These are phyloP conservation scores for Pugionium cornutum DNA, from an alignment of 345 rosid genomes.

Conservation along the genomic window DNA sequence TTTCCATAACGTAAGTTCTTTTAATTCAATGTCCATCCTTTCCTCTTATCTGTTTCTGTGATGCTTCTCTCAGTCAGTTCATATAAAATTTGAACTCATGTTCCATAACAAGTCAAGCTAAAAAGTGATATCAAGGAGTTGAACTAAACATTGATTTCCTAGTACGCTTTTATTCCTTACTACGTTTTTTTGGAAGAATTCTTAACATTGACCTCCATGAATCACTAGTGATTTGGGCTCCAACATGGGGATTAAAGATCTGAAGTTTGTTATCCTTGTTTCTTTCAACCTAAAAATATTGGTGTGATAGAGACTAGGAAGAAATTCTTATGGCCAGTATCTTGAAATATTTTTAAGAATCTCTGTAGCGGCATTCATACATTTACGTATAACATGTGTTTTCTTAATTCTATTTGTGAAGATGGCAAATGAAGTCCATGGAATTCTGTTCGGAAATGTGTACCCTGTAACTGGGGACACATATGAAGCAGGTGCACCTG, in stretches of 20 bases:
- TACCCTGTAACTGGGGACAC: constrained; percentile 59
- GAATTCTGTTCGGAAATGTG: constrained; percentile 54
- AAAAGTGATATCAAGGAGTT: constrained; percentile 2
- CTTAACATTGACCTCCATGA: background rate
- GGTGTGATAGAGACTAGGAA: no score
- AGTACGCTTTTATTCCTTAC: background rate
- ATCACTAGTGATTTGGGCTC: no score
- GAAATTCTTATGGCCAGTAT: no score
- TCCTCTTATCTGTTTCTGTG: constrained; percentile 29
- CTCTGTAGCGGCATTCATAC: background rate
- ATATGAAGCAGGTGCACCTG: constrained; percentile 49
- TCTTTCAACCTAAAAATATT: no score
- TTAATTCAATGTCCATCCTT: constrained; percentile 1
- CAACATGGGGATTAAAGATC: no score
- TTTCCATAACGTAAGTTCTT: constrained; percentile 73
- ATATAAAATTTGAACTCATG: background rate
- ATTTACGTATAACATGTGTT: constrained; percentile 29
- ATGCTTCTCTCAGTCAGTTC: constrained; percentile 9
- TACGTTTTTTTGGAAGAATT: background rate
- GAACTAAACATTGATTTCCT: no score
- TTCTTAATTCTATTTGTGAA: constrained; percentile 39
- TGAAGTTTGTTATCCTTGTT: background rate
- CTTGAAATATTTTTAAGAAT: background rate
- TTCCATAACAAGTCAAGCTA: background rate
- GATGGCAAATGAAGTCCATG: constrained; percentile 81